Conservation (phyloP, 352 stramenopile genomes). For the Pythium insidiosum region DNA sequence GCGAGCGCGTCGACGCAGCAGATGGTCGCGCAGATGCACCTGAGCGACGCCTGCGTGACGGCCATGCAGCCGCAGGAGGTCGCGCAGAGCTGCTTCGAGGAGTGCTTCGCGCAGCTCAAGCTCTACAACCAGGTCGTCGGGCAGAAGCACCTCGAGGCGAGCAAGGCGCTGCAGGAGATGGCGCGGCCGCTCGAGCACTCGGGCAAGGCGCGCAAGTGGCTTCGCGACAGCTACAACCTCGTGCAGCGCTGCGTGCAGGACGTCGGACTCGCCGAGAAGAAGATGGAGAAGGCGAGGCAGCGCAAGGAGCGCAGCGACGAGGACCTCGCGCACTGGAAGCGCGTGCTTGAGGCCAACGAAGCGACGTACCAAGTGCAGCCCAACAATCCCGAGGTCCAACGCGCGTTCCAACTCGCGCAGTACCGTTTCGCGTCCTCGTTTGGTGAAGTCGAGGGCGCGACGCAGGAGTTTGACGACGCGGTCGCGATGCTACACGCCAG, state of each 20-base stretch:
- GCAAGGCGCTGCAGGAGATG: slow-evolving; percentile 74
- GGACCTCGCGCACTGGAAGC: too few species aligned
- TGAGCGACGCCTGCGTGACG: slow-evolving; percentile 68
- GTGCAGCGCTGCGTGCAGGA: slow-evolving; percentile 76
- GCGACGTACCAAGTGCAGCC: slow-evolving; percentile 75
- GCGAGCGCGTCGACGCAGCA: slow-evolving; percentile 66
- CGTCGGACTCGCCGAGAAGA: slow-evolving; percentile 55
- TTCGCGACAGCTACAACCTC: slow-evolving; percentile 66
- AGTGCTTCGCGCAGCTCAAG: slow-evolving; percentile 72
- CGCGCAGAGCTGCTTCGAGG: slow-evolving; percentile 68
- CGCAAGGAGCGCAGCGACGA: slow-evolving; percentile 61
- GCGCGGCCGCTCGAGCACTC: slow-evolving; percentile 69
- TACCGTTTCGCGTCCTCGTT: slow-evolving; percentile 58
- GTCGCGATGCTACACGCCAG: slow-evolving; percentile 35
- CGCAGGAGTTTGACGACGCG: slow-evolving; percentile 54
- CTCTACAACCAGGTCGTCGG: slow-evolving; percentile 75
- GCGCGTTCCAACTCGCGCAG: slow-evolving; percentile 53
- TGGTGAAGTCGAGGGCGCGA: slow-evolving; percentile 47
- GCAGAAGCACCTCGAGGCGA: slow-evolving; percentile 66
- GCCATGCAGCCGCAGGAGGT: slow-evolving; percentile 77
- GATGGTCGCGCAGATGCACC: slow-evolving; percentile 70
- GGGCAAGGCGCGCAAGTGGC: slow-evolving; percentile 65
- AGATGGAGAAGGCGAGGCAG: slow-evolving; percentile 66
- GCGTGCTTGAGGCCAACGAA: slow-evolving; percentile 71
- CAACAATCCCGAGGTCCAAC: slow-evolving; percentile 65